Evolutionary conservation across 2,329 filamentous ascomycete genomes (phyloP), one percentile per base, ranked within the genome.

Genomic region (Hymenoscyphus repandus): DNA sequence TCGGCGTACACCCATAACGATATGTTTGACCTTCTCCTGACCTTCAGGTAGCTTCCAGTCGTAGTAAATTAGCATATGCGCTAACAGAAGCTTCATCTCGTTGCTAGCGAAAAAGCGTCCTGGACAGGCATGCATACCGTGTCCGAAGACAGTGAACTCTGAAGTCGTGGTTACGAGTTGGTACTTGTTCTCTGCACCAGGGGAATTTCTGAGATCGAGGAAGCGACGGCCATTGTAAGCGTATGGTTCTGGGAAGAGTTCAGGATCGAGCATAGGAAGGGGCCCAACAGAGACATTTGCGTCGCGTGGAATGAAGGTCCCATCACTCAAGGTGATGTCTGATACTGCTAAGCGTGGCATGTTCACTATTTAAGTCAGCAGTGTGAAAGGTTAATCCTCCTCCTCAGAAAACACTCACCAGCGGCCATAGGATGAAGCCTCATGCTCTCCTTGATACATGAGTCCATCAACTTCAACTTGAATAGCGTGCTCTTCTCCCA

Each of bases 1-100:
- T 31, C 45, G 36, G 4, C 43, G 34, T 17, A 48, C 38, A 2
- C 53, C 53, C 39, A 52, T 52, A 15, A 50, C 42, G 9, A 34
- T 50, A 15, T 47, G 47, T 22, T 44, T 32, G 3, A 52, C 50
- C 90, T 90, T 3, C 74, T 96, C 38, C 91, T 96, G 69, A 82
- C 96, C 63, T 93, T 89, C 59, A 75, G 96, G 50, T 11, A 61
- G 37, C 45, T 53, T 61, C 31, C 55, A 51, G 48, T 70, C 68
- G 47, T 68, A 70, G 49, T 66, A 64, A 52, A 66, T 49, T n/a
- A 70, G 36, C 7, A 70, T 44, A 41, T 64, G 59, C 31, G 51
- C 51, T 3, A 70, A 47, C n/a, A 64, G 34, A 17, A 70, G 54
- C 64, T 72, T 71, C 17, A 72, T 60, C 58, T 70, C 66, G 44